These are phyloP conservation scores for Aspergillus incahuasiensis DNA, from an alignment of 495 filamentous ascomycete species.

Conservation along the genomic window DNA sequence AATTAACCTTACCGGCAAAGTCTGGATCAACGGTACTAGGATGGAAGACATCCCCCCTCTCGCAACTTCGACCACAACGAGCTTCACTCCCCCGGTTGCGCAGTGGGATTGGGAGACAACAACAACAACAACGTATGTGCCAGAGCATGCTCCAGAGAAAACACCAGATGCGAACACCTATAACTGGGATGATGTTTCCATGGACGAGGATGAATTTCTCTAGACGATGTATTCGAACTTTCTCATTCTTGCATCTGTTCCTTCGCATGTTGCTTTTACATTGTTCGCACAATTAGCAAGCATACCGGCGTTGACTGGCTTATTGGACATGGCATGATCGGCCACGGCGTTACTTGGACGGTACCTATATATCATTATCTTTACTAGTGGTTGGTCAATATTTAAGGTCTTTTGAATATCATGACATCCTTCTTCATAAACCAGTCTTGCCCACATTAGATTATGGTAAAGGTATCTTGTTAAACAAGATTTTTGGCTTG, in stretches of 20 bases:
- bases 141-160: conserved; percentile 11
- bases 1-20: conserved; percentile 28
- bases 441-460: too few species aligned
- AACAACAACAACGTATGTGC: background rate
- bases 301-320: background rate
- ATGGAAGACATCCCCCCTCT: conserved; percentile 14
- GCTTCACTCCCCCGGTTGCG: conserved; percentile 17
- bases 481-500: too few species aligned
- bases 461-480: too few species aligned
- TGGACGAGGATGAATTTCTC: conserved; percentile 37
- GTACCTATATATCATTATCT: background rate
- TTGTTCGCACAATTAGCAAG: background rate
- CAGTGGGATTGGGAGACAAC: conserved; percentile 16
- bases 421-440: background rate
- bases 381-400: background rate
- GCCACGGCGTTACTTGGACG: background rate
- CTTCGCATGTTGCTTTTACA: background rate
- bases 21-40: conserved; percentile 32
- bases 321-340: background rate
- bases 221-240: background rate
- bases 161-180: background rate
- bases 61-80: conserved; percentile 8
- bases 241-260: background rate
- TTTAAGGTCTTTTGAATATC: background rate
- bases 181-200: conserved; percentile 17